Evolutionary conservation across 129 eudicot genomes (phyloP).

Genomic region (Arctium lappa): DNA sequence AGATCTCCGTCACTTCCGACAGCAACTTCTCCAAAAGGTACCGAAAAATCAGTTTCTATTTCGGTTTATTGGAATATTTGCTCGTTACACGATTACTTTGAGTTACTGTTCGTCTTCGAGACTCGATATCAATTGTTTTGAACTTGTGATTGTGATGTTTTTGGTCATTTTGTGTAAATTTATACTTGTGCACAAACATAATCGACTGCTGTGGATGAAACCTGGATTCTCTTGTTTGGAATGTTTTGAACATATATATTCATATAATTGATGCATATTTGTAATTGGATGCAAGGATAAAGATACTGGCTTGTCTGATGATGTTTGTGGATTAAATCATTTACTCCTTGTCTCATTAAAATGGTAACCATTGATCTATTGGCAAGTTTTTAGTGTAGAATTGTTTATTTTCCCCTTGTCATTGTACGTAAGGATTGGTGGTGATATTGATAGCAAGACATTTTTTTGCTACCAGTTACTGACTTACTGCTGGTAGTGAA

Average conservation of each 20-base stretch:
- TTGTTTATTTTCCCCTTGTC: neutral
- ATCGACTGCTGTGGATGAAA: neutral
- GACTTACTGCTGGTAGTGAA: neutral
- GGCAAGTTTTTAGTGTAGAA: neutral
- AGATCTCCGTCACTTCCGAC: conserved; percentile 46
- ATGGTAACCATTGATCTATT: neutral
- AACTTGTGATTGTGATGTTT: neutral
- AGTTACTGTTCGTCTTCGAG: too few species aligned
- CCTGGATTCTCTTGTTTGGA: too few species aligned
- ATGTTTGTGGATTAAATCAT: neutral
- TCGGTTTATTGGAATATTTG: neutral
- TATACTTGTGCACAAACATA: neutral
- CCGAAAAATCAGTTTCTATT: neutral
- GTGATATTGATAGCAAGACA: neutral
- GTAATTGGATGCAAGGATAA: neutral
- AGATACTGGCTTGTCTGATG: neutral
- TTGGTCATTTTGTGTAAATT: neutral
- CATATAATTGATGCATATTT: too few species aligned
- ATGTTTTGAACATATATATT: too few species aligned
- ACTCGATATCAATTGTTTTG: neutral
- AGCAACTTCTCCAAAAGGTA: conserved; percentile 47
- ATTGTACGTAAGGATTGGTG: neutral
- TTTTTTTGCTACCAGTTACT: neutral
- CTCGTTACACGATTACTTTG: neutral
- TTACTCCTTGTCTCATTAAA: neutral